These are phyloP conservation scores for Rasamsonia emersonii DNA, from an alignment of 2,329 filamentous ascomycete species.

Conservation along the genomic window DNA sequence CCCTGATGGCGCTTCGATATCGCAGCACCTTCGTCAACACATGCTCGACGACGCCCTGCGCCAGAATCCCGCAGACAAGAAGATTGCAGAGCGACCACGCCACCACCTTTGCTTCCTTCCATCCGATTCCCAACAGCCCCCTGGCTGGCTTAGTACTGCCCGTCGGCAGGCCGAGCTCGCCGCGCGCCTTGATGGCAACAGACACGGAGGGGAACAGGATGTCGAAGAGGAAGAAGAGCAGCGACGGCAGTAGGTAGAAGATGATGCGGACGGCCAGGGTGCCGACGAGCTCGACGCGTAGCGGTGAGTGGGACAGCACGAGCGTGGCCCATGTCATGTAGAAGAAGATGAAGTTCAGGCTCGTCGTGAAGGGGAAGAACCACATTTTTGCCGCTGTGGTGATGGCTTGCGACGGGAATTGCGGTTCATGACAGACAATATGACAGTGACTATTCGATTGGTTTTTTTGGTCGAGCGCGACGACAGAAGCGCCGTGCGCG, in stretches of 20 bases:
- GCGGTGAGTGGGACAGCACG: conserved; percentile 64
- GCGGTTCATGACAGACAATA: too few species aligned
- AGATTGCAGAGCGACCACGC: conserved; percentile 50
- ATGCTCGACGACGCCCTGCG: conserved; percentile 50
- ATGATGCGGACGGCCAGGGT: conserved; percentile 58
- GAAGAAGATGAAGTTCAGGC: conserved; percentile 78
- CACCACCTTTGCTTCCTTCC: conserved; percentile 41
- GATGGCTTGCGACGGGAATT: too few species aligned
- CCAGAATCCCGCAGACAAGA: conserved; percentile 36
- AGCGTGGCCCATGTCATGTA: conserved; percentile 85
- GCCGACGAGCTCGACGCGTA: conserved; percentile 66
- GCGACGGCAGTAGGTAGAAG: conserved; percentile 65
- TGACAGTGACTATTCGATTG: too few species aligned
- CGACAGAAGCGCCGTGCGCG: too few species aligned
- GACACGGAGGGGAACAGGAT: conserved; percentile 59
- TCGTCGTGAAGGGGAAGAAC: conserved; percentile 63
- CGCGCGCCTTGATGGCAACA: conserved; percentile 60
- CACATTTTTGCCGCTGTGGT: too few species aligned
- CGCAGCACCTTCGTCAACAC: conserved; percentile 46
- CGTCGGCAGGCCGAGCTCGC: conserved; percentile 41
- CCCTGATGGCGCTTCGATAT: conserved; percentile 47
- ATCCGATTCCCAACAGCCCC: conserved; percentile 30
- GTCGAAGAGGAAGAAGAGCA: conserved; percentile 67
- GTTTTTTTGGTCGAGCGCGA: too few species aligned
- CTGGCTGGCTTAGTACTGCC: too few species aligned